Percentiles rank a stretch among this genome's conserved stretches.
Evolutionary conservation across 192 early-diverging fungal genomes (phyloP).

Genomic region (Dissophora ornata): DNA sequence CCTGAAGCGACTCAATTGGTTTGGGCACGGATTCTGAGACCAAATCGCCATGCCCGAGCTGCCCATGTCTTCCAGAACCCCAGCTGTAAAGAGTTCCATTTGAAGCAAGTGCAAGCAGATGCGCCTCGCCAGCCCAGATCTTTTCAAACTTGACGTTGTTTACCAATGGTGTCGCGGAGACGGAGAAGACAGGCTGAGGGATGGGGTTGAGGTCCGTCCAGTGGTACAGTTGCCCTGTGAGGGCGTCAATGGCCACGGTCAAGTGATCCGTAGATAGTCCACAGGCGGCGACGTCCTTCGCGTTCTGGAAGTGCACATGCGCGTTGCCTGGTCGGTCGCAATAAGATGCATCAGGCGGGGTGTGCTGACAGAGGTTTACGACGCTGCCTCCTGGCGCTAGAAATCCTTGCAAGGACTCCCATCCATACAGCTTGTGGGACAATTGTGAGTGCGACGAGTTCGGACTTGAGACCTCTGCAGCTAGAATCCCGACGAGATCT

Average conservation of each 20-base stretch:
- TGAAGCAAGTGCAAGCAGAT: conserved; percentile 30
- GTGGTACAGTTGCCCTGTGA: neutral
- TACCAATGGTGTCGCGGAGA: too few relatives aligned
- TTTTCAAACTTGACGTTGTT: conserved; percentile 18
- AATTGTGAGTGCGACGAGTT: neutral
- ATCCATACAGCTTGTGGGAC: conserved; percentile 10
- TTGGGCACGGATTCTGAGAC: conserved; percentile 30
- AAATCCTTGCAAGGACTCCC: conserved; percentile 25
- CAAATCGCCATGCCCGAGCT: conserved; percentile 53
- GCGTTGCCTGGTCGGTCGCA: too few relatives aligned
- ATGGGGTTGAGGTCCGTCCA: conserved; percentile 19
- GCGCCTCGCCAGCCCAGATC: conserved; percentile 52
- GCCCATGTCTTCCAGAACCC: conserved; percentile 57
- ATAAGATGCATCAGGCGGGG: too few relatives aligned
- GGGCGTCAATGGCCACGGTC: conserved; percentile 19
- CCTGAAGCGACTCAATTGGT: conserved; percentile 48
- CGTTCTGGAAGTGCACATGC: neutral
- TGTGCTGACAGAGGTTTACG: too few relatives aligned
- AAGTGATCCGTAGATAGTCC: conserved; percentile 23
- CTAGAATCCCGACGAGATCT: neutral
- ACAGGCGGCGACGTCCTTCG: conserved; percentile 22
- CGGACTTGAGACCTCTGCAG: neutral
- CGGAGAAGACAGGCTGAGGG: too few relatives aligned
- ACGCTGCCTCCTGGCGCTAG: conserved; percentile 13
- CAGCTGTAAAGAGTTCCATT: conserved; percentile 51